Base-by-base conservation (phyloP, 495 filamentous ascomycete species). In the Pseudevernia furfuracea region DNA sequence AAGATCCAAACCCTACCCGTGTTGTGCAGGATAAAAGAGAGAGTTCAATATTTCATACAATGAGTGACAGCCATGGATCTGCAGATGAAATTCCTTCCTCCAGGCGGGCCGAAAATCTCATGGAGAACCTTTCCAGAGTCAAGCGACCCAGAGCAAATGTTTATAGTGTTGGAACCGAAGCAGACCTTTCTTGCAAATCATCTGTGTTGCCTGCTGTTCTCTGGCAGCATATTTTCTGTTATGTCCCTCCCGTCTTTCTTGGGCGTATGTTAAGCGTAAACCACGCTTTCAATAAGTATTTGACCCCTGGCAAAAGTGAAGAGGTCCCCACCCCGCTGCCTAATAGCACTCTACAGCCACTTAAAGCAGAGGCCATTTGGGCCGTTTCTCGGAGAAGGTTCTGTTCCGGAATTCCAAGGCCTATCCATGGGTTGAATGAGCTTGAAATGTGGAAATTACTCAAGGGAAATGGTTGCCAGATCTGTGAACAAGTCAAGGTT, bases 401-500 rank as follows among this genome's bases (percentile, higher is more conserved):
- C 66, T 67, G 71, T 57, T 73, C 74, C 10, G 76, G 77, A 49
- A 68, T 81, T 59, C 81, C 81, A 38, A 74, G 74, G 62, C 81
- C 81, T 32, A 70, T 82, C 12, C 63, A 67, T 12, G 72, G 73
- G 28, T 70, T 74, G 58, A 68, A 68, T 52, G 81, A 84, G 68
- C 67, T 74, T 49, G 72, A 78, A 3, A 82, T 82, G 79, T 80
- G 81, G 69, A 71, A 73, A 64, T 66, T 84, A 15, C 72, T 79
- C 49, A 69, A 71, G 62, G 74, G 74, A 39, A 71, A 64, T 25
- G 60, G 57, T 30, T 84, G 81, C 67, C 76, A 82, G 69, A 70
- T 79, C 56, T 84, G 81, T 66, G 64, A 64, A 19, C 68, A 68
- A 48, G 63, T 23, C 41, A 72, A 70, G 48, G 65, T 60, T 41